Conservation (phyloP, 805 yeast species). For the Candida maltosa region DNA sequence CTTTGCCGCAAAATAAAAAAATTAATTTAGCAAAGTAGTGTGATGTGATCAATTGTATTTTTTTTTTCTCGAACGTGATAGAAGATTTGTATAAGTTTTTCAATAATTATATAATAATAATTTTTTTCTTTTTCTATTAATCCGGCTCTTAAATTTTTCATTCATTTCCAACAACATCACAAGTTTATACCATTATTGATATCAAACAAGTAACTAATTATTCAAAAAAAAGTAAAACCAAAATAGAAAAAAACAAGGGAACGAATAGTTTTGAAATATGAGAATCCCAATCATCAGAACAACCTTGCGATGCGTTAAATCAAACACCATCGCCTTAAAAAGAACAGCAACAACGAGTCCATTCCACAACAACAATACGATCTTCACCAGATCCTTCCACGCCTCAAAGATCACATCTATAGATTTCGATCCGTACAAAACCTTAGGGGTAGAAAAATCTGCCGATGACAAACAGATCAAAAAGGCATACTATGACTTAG, state of each 20-base stretch:
- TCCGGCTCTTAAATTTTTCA: background rate
- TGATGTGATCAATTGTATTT: background rate
- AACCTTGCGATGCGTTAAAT: no score
- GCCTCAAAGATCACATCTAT: slow-evolving; percentile 25
- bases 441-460: slow-evolving; percentile 68
- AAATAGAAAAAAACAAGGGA: no score
- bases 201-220: no score
- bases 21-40: no score
- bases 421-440: slow-evolving; percentile 75
- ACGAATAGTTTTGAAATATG: no score
- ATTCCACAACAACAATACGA: no score
- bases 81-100: background rate
- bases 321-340: no score
- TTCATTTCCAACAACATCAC: background rate
- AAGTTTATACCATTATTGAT: no score
- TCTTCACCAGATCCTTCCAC: slow-evolving; percentile 39
- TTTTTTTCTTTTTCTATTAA: slow-evolving; percentile 1
- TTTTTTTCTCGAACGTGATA: slow-evolving; percentile 1
- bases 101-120: background rate
- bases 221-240: no score
- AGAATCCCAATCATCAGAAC: no score
- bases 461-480: slow-evolving; percentile 86
- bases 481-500: slow-evolving; percentile 89
- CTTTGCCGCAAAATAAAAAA: no score
- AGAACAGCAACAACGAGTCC: no score